Percentiles rank a stretch among this genome's conserved stretches.
Conservation (phyloP, 2,329 filamentous ascomycete species). For the Aureobasidium sp. region DNA sequence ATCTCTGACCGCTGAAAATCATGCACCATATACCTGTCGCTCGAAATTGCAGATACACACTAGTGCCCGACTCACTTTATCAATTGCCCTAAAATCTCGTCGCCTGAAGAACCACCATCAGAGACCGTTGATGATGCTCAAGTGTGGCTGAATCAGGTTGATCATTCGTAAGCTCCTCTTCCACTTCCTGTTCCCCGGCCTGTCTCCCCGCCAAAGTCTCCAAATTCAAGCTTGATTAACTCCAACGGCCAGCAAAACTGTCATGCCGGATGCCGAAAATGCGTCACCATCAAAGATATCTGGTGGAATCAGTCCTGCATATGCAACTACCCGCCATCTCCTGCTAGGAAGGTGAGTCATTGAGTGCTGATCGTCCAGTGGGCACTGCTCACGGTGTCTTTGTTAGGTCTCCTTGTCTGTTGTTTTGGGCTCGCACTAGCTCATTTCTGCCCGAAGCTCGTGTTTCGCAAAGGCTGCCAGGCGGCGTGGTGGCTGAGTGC, state of each 20-base stretch:
- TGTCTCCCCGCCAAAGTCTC: not conserved
- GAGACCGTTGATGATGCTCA: not conserved
- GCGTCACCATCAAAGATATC: not conserved
- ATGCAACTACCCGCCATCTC: not conserved
- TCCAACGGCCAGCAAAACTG: not conserved
- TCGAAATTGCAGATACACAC: not conserved
- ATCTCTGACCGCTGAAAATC: not conserved
- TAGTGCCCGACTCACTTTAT: not conserved
- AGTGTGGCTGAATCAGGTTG: not conserved
- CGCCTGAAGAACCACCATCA: not conserved
- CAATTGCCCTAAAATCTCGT: not conserved
- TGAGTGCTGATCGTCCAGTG: not conserved
- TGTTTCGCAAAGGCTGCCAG: conserved; percentile 8
- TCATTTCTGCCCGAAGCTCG: not conserved
- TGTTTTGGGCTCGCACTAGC: conserved; percentile 10
- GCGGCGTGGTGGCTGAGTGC: conserved; percentile 6
- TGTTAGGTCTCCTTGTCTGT: not conserved
- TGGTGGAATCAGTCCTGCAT: too few relatives aligned
- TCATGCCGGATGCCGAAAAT: not conserved
- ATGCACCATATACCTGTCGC: too few relatives aligned
- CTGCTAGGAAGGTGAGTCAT: not conserved
- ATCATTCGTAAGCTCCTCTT: conserved; percentile 8
- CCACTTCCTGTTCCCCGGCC: not conserved
- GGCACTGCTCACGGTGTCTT: not conserved
- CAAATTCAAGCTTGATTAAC: not conserved